These are phyloP conservation scores for Monosporascus ibericus DNA, from an alignment of 2,329 filamentous ascomycete species.

Conservation along the genomic window DNA sequence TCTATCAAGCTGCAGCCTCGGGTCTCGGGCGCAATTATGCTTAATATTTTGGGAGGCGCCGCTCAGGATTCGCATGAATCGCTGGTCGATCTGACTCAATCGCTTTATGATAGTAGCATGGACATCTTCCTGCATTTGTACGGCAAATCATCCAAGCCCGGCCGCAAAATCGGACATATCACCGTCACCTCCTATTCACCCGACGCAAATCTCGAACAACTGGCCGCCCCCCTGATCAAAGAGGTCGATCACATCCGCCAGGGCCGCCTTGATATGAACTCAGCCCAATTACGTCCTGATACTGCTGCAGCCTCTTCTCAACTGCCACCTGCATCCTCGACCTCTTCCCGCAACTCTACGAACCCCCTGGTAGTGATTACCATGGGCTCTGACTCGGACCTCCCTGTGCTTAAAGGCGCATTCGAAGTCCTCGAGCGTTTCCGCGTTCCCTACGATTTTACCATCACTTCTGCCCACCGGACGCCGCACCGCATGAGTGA, in stretches of 20 bases:
- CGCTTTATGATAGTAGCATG: conserved; percentile 36
- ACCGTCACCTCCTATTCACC: conserved; percentile 53
- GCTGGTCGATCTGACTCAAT: conserved; percentile 41
- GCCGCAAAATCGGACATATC: conserved; percentile 92
- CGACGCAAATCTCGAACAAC: too few species aligned
- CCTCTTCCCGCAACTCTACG: too few species aligned
- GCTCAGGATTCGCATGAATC: conserved; percentile 53
- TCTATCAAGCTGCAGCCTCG: conserved; percentile 49
- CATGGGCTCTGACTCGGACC: conserved; percentile 79
- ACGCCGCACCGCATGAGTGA: conserved; percentile 66
- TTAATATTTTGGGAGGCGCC: conserved; percentile 73
- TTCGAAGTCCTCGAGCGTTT: conserved; percentile 64
- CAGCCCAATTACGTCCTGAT: background rate
- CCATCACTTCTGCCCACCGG: conserved; percentile 75
- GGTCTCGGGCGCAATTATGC: conserved; percentile 64
- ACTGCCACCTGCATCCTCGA: conserved; percentile 2
- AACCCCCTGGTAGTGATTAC: conserved; percentile 65
- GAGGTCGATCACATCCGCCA: conserved; percentile 53
- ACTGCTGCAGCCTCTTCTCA: conserved; percentile 30
- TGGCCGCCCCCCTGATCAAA: conserved; percentile 53
- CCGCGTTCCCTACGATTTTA: conserved; percentile 63
- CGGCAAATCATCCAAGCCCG: conserved; percentile 80
- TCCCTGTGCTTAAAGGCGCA: conserved; percentile 59
- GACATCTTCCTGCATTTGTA: conserved; percentile 74
- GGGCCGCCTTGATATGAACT: conserved; percentile 30